Conservation (phyloP, 345 rosid genomes). For the Lagerstroemia speciosa region DNA sequence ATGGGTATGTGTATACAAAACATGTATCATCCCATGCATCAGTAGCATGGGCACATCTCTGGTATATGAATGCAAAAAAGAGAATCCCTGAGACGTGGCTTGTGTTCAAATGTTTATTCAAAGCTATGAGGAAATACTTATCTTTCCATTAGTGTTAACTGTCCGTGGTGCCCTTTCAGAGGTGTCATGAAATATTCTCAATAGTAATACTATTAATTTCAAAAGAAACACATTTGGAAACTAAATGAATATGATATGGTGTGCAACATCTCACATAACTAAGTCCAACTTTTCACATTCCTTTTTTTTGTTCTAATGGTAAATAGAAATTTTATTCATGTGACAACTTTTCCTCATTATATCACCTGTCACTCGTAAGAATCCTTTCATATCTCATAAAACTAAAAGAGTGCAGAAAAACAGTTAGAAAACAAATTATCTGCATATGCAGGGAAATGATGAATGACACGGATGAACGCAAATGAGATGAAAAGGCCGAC, state of each 20-base stretch:
- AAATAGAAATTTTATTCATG: too few relatives aligned
- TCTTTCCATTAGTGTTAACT: background rate
- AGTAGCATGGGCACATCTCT: background rate
- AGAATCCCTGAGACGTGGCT: background rate
- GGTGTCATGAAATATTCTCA: too few relatives aligned
- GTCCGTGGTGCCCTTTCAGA: background rate
- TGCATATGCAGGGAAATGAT: background rate
- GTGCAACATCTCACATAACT: background rate
- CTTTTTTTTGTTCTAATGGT: too few relatives aligned
- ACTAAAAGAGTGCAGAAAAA: background rate
- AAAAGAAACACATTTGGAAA: background rate
- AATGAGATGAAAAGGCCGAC: background rate
- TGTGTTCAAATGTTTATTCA: background rate
- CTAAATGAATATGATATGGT: background rate
- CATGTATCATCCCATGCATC: background rate
- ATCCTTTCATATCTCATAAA: background rate
- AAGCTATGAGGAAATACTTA: background rate
- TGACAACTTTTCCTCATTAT: background rate
- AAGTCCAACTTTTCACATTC: background rate
- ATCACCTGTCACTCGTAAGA: too few relatives aligned
- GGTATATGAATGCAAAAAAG: background rate
- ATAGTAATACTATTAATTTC: background rate
- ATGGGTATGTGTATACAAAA: background rate
- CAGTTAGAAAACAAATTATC: background rate
- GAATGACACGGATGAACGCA: background rate